phyloP scores from a whole-genome alignment of 257 asterid species.

The Petunia secreta region DNA sequence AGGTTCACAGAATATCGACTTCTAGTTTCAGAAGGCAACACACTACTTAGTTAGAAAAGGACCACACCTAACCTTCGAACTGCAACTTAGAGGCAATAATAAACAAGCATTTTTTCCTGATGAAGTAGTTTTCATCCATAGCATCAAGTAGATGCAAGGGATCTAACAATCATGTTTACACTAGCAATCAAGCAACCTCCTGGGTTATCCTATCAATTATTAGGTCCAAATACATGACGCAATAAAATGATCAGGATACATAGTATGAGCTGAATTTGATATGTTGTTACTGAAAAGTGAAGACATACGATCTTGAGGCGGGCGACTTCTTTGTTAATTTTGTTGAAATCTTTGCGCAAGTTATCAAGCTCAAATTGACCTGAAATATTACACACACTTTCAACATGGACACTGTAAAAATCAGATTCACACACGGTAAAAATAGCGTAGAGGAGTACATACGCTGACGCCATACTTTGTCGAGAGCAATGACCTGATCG shows the following conservation, averaged over 20 bases:
- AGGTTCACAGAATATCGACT: conserved; percentile 11
- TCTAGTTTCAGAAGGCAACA: not conserved
- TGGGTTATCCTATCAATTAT: not conserved
- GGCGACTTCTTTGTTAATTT: conserved; percentile 71
- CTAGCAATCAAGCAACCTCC: not conserved
- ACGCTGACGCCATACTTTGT: conserved; percentile 84
- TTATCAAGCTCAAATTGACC: conserved; percentile 87
- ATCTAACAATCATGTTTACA: not conserved
- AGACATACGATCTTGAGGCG: conserved; percentile 75
- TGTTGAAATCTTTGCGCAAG: conserved; percentile 71
- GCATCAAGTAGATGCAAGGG: too few species aligned
- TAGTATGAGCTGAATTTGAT: not conserved
- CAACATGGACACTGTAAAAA: too few species aligned
- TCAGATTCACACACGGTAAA: not conserved
- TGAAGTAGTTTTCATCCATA: too few species aligned
- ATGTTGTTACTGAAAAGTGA: not conserved
- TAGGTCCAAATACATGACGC: not conserved
- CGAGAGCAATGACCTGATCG: conserved; percentile 82
- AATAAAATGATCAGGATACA: not conserved
- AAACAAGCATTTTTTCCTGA: not conserved
- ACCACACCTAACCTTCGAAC: not conserved
- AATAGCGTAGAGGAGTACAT: conserved; percentile 11
- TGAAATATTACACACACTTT: conserved; percentile 35
- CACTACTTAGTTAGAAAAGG: not conserved
- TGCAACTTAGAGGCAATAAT: not conserved